These are phyloP conservation scores for Fraxinus angustifolia DNA, from an alignment of 305 asterid species.

Conservation along the genomic window DNA sequence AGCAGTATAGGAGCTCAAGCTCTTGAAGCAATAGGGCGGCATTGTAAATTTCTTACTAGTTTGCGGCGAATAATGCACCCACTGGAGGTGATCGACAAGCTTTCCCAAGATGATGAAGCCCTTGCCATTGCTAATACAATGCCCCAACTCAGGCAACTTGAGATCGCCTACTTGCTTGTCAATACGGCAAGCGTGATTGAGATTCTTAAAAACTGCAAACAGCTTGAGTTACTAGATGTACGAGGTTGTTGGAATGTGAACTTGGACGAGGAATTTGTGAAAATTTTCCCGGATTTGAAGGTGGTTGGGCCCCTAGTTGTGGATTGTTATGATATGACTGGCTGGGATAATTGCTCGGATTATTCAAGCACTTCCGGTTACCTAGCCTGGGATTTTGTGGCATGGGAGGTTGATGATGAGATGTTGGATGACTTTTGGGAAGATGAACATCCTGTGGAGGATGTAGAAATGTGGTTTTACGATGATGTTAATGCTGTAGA, in stretches of 20 bases:
- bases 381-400: constrained; percentile 62
- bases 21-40: constrained; percentile 57
- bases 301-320: constrained; percentile 60
- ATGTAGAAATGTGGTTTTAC: constrained; percentile 69
- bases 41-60: constrained; percentile 58
- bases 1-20: constrained; percentile 57
- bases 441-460: constrained; percentile 48
- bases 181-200: constrained; percentile 44
- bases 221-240: constrained; percentile 62
- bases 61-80: constrained; percentile 79
- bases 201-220: constrained; percentile 50
- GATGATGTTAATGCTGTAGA: constrained; percentile 51
- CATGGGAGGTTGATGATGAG: constrained; percentile 45
- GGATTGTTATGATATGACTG: constrained; percentile 49
- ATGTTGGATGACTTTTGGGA: constrained; percentile 42
- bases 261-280: constrained; percentile 53
- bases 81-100: constrained; percentile 50
- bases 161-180: constrained; percentile 68
- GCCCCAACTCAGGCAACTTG: constrained; percentile 83
- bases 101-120: constrained; percentile 76
- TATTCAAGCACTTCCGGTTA: constrained; percentile 62
- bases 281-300: constrained; percentile 44
- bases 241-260: constrained; percentile 82
- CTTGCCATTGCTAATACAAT: constrained; percentile 61
- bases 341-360: constrained; percentile 63